Evolutionary conservation across 2,329 filamentous ascomycete genomes (phyloP).

Genomic region (Keithomyces neogunnii): DNA sequence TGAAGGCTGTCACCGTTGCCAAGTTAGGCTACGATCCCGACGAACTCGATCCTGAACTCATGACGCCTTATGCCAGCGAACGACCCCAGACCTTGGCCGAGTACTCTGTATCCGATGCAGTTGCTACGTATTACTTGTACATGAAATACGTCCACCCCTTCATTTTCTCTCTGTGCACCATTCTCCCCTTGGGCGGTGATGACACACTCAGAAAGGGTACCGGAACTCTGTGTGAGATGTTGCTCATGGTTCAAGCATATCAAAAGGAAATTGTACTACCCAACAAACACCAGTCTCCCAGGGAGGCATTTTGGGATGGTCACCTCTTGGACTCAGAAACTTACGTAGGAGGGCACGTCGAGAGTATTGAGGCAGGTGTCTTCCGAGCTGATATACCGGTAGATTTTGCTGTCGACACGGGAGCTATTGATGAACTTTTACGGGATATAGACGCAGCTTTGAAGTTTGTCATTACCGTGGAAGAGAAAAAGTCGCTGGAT

Average conservation of each 20-base stretch:
- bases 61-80: slow-evolving; percentile 88
- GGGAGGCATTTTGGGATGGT: slow-evolving; percentile 93
- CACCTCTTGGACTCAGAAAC: slow-evolving; percentile 95
- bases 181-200: slow-evolving; percentile 85
- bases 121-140: slow-evolving; percentile 97
- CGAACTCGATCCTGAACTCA: slow-evolving; percentile 92
- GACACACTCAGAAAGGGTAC: slow-evolving; percentile 93
- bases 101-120: slow-evolving; percentile 97
- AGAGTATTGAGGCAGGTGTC: slow-evolving; percentile 97
- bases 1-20: slow-evolving; percentile 95
- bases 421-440: slow-evolving; percentile 82
- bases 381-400: slow-evolving; percentile 94
- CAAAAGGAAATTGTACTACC: slow-evolving; percentile 84
- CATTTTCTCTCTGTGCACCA: slow-evolving; percentile 96
- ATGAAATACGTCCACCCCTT: slow-evolving; percentile 99
- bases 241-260: slow-evolving; percentile 98
- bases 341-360: slow-evolving; percentile 96
- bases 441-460: slow-evolving; percentile 80
- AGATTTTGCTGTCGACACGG: slow-evolving; percentile 83
- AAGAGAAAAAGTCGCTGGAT: slow-evolving; percentile 74
- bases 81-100: slow-evolving; percentile 90
- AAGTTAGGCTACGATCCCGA: slow-evolving; percentile 98
- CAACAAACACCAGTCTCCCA: slow-evolving; percentile 88
- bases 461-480: slow-evolving; percentile 76
- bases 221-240: slow-evolving; percentile 97